Conservation (phyloP, 2,329 filamentous ascomycete species). For the Falciphora oryzae region DNA sequence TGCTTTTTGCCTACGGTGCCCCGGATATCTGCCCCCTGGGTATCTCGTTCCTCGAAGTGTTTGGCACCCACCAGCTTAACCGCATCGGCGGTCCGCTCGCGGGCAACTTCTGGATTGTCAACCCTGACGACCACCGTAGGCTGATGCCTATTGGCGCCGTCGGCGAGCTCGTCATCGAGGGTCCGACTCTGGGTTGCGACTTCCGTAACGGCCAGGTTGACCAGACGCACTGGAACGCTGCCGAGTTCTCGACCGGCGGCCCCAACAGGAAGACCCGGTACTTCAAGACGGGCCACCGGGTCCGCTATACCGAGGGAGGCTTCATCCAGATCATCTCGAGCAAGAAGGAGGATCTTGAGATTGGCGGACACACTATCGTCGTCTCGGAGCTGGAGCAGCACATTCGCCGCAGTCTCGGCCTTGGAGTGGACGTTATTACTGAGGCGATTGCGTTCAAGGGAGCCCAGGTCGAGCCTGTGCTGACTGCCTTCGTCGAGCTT, state of each 20-base stretch:
- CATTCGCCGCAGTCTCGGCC: constrained; percentile 40
- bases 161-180: constrained; percentile 56
- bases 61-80: constrained; percentile 28
- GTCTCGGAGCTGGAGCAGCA: constrained; percentile 40
- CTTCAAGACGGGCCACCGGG: constrained; percentile 46
- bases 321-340: constrained; percentile 42
- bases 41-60: constrained; percentile 41
- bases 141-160: constrained; percentile 48
- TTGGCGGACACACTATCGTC: constrained; percentile 34
- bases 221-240: constrained; percentile 19
- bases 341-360: constrained; percentile 34
- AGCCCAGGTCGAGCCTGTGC: constrained; percentile 27
- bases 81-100: constrained; percentile 42
- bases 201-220: constrained; percentile 28
- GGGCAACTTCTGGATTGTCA: constrained; percentile 48
- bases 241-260: constrained; percentile 15
- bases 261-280: constrained; percentile 29
- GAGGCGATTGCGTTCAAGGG: constrained; percentile 42
- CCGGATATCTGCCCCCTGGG: constrained; percentile 46
- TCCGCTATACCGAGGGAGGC: constrained; percentile 42
- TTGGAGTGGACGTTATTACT: constrained; percentile 41
- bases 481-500: constrained; percentile 45
- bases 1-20: constrained; percentile 46
- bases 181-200: constrained; percentile 40
- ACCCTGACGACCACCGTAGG: constrained; percentile 42